Base-by-base conservation (phyloP, 495 filamentous ascomycete species). In the Aspergillus ostianus region DNA sequence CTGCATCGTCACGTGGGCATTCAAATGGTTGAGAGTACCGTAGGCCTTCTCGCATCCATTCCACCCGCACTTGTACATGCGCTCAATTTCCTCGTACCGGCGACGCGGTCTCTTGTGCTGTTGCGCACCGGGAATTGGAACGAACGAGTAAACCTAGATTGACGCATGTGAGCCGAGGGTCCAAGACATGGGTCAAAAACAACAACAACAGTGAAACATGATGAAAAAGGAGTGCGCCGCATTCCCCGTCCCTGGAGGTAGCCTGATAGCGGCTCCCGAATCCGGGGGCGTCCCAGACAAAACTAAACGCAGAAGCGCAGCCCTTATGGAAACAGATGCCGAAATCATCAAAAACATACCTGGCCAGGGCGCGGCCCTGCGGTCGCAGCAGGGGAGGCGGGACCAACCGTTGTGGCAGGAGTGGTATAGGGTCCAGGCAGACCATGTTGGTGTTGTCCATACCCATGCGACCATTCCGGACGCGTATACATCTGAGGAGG, bases 1-100 rank as follows among this genome's bases (percentile, higher is more conserved):
- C 70, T 98, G 93, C 93, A 98, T 98, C 19, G 93, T 97, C 52
- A 98, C 93, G 67, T 98, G 93, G 30, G 93, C 93, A 65, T 98
- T 98, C 65, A 98, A 73, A 71, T 98, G 93, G 71, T 98, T 98
- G 57, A 98, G 77, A 23, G 93, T 98, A 57, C 93, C 93, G 67
- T 98, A 98, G 13, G 93, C 93, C 75, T 98, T 98, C 70, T 98
- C 94, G 71, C 94, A 98, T 5, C 93, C 93, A 60, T 97, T 90
- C 90, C 92, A 97, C 10, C 94, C 94, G 76, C 94, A 98, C 75
- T 97, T 97, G 79, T 98, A 98, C 94, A 98, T 98, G 59, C 94
- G 88, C 80, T 98, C 94, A 69, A 98, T 98, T 73, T 98, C 94
- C 77, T 98, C 94, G 67, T 97, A 98, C 32, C 94, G 85, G 62